Evolutionary conservation across 2,329 filamentous ascomycete genomes (phyloP).

Genomic region (Plenodomus biglobosus): DNA sequence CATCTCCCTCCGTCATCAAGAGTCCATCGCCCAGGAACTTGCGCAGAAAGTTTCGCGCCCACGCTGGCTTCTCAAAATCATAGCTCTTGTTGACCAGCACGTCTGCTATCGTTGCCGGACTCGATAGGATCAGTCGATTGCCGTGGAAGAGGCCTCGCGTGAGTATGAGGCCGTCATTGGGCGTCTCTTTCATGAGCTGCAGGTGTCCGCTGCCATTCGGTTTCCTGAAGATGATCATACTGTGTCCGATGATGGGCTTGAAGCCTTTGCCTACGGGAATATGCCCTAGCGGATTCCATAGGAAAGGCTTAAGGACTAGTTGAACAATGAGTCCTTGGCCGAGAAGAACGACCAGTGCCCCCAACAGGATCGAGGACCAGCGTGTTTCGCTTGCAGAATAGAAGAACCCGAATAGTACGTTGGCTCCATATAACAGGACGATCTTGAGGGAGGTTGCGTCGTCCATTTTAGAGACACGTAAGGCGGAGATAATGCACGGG

Average conservation of each 20-base stretch:
- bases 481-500: background rate
- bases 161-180: slow-evolving; percentile 47
- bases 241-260: slow-evolving; percentile 44
- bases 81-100: slow-evolving; percentile 57
- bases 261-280: slow-evolving; percentile 37
- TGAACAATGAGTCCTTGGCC: background rate
- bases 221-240: slow-evolving; percentile 36
- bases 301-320: background rate
- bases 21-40: slow-evolving; percentile 55
- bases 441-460: background rate
- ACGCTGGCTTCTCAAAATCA: slow-evolving; percentile 56
- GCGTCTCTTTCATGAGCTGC: slow-evolving; percentile 42
- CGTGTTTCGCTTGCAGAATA: background rate
- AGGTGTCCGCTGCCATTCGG: slow-evolving; percentile 39
- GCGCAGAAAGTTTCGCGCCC: slow-evolving; percentile 49
- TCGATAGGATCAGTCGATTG: slow-evolving; percentile 44
- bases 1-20: slow-evolving; percentile 54
- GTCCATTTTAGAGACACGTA: background rate
- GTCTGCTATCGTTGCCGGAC: slow-evolving; percentile 50
- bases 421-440: background rate
- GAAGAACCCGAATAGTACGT: background rate
- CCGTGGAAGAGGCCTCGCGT: slow-evolving; percentile 44
- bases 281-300: background rate
- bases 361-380: background rate
- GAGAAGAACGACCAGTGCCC: background rate